Conservation (phyloP, 768 basidiomycete genomes). For the Dioszegia crocea region DNA sequence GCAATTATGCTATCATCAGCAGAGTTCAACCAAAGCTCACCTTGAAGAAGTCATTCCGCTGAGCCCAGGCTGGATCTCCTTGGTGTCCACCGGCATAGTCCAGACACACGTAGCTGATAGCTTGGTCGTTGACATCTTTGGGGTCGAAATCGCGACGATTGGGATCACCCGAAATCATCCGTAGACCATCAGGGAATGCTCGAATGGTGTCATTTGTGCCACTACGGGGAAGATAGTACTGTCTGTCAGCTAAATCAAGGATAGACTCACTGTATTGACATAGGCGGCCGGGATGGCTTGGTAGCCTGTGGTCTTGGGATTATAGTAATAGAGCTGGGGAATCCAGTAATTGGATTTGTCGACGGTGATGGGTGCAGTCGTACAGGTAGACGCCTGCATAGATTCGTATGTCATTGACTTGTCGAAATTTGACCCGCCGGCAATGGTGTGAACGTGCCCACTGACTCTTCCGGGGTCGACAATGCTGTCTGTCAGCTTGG, state of each 20-base stretch:
- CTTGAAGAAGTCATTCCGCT: constrained; percentile 48
- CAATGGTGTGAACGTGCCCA: constrained; percentile 48
- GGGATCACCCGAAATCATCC: constrained; percentile 51
- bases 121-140: constrained; percentile 35
- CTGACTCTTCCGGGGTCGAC: constrained; percentile 41
- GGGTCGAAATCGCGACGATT: constrained; percentile 44
- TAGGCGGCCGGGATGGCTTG: constrained; percentile 34
- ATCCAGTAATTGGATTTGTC: constrained; percentile 52
- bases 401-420: constrained; percentile 34
- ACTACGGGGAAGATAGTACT: constrained; percentile 48
- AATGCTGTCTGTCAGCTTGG: constrained; percentile 28
- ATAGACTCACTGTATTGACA: constrained; percentile 33
- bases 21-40: too few relatives aligned
- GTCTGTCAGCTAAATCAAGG: neutral
- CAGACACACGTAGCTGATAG: constrained; percentile 50
- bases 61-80: constrained; percentile 39
- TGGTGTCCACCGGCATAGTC: constrained; percentile 30
- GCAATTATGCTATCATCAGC: constrained; percentile 39
- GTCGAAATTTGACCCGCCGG: constrained; percentile 50
- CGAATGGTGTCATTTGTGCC: constrained; percentile 41
- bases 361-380: constrained; percentile 45
- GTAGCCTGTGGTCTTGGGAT: constrained; percentile 36
- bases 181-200: constrained; percentile 50
- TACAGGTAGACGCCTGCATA: constrained; percentile 35
- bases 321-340: constrained; percentile 49